Conservation (phyloP, 2,329 filamentous ascomycete genomes). For the Hymenoscyphus fraxineus region DNA sequence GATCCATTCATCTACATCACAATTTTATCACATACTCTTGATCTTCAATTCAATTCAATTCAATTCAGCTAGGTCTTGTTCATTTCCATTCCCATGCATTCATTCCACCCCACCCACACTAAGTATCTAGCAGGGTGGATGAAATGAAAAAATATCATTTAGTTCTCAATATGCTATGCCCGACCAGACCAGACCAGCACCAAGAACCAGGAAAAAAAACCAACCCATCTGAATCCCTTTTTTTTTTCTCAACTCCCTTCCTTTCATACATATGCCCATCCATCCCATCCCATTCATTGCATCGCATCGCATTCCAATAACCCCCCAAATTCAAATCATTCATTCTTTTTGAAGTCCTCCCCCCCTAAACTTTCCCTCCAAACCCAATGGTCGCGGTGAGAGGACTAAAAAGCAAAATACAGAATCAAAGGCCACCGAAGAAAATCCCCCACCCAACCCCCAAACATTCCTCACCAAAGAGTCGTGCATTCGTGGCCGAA, state of each 20-base stretch:
- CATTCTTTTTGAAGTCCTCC: neutral
- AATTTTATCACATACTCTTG: too few species aligned
- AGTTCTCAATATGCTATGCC: too few species aligned
- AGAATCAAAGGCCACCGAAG: neutral
- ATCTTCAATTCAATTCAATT: too few species aligned
- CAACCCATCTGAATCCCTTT: neutral
- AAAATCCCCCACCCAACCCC: neutral
- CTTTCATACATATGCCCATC: neutral
- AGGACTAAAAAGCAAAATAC: constrained; percentile 1
- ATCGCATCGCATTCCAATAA: neutral
- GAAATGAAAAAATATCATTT: too few species aligned
- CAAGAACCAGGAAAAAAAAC: neutral
- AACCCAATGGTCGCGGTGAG: neutral
- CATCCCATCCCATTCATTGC: neutral
- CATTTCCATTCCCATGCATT: too few species aligned
- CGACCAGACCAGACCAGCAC: too few species aligned
- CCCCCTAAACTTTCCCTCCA: neutral
- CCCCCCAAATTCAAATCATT: neutral
- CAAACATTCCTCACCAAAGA: constrained; percentile 3
- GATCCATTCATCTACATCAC: too few species aligned
- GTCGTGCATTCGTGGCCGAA: neutral
- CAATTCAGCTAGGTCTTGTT: too few species aligned
- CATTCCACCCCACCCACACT: too few species aligned
- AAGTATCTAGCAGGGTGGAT: too few species aligned
- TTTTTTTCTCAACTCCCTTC: neutral